Evolutionary conservation across 768 basidiomycete genomes (phyloP), one percentile per base, ranked within the genome.

Genomic region (Termitomyces eurrhizus): DNA sequence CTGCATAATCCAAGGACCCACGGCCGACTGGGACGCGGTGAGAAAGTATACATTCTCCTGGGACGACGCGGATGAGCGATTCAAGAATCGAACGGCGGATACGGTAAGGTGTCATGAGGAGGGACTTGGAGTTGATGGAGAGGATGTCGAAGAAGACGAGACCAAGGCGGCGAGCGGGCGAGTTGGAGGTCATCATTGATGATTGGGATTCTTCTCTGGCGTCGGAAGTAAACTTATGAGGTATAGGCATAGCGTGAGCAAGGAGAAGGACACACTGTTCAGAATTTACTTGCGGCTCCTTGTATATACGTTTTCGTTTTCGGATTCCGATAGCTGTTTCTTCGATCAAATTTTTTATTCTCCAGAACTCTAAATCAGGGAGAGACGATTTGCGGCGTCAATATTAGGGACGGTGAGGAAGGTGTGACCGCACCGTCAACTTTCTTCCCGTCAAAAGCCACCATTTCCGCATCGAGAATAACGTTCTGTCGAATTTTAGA

Each of bases 131-230:
- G 65, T 94, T 84, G 0, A 93, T 74, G n/a, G 81, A 70, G 7
- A 97, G 78, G 14, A 95, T 66, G 67, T 97, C 95, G 67, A 95
- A 97, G 75, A 94, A 95, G 13, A 93, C 87, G 18, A 96, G 79
- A 21, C 85, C 90, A 7, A 95, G 83, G 62, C 87, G 88, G 2
- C 85, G 80, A 11, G 60, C 68, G 39, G 73, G 73, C 24, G 75
- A 68, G 33, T 68, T 66, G 62, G 73, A 68, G 45, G 73, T 77
- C 26, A 70, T 61, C 66, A 75, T 70, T 11, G 73, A 76, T 24
- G 45, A 57, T 52, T 71, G 73, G 11, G 74, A 70, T 13, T 32
- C 41, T 12, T 44, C 32, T 13, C 54, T 55, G 4, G 42, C 7
- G 12, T 13, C 11, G 3, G 39, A n/a, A n/a, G n/a, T n/a, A 11